Evolutionary conservation across 352 stramenopile species (phyloP), one percentile per base, ranked within the genome.

Genomic region (Phytophthora ramorum): DNA sequence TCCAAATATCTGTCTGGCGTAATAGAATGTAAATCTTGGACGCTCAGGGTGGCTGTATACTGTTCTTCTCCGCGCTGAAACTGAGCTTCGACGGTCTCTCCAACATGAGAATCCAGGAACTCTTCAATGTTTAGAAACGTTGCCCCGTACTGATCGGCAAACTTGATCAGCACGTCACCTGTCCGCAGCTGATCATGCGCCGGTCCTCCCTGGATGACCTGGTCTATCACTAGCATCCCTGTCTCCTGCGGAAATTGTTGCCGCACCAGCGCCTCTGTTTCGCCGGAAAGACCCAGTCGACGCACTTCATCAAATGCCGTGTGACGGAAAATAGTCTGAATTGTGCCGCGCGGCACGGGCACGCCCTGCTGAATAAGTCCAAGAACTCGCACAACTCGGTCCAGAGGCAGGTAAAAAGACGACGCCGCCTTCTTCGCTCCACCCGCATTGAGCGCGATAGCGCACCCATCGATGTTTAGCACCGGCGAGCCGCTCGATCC

Each of bases 361-460:
- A 83, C 51, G 8, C 73, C 82, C 16, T 76, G 51, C 50, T 93
- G 84, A 50, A 97, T 84, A 7, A 81, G 74, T 14, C 71, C 43
- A 1, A 98, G 78, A 2, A 92, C 92, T 0, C 91, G 79, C 49
- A 95, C 86, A 16, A 96, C 85, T 19, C 89, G 90, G 44, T 96
- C 82, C 10, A 98, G 58, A 10, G 93, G 93, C 16, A 98, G 58
- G 64, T 98, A 98, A 59, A 97, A 98, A 5, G 90, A 95, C 10
- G 90, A 96, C 0, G 91, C 90, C 1, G 93, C 78, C 38, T 92
- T 91, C 60, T 92, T 96, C n/a, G 81, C 83, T 12, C 89, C 93
- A 32, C 93, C 93, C 22, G 92, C 93, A 71, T 98, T 98, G 20
- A 98, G 68, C 3, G 91, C 93, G 30, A 98, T 97, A 4, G 93